Conservation (phyloP, 2,329 filamentous ascomycete genomes). For the Pseudogymnoascus sp. region DNA sequence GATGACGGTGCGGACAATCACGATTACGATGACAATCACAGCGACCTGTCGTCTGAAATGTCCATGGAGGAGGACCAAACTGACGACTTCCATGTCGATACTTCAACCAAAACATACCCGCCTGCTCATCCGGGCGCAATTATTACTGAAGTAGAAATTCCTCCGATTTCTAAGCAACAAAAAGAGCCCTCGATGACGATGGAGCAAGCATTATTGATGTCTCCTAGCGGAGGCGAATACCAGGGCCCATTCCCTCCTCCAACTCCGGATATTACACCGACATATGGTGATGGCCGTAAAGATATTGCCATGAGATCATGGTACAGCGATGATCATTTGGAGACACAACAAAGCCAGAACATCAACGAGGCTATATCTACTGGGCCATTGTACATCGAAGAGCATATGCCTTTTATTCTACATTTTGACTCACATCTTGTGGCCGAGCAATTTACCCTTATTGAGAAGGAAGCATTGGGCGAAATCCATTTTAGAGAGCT, state of each 20-base stretch:
- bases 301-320: not conserved
- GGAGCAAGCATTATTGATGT: conserved; percentile 39
- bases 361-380: not conserved
- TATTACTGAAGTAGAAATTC: conserved; percentile 22
- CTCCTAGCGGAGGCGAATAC: conserved; percentile 29
- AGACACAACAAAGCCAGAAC: conserved; percentile 4
- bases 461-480: conserved; percentile 78
- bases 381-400: not conserved
- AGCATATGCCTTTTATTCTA: conserved; percentile 70
- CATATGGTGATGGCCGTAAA: conserved; percentile 2
- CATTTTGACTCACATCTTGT: conserved; percentile 72
- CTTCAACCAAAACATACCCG: conserved; percentile 29
- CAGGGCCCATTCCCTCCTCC: conserved; percentile 20
- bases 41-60: conserved; percentile 56
- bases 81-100: conserved; percentile 26
- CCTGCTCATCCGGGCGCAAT: conserved; percentile 23
- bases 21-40: conserved; percentile 32
- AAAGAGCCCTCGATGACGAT: conserved; percentile 43
- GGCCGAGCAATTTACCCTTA: conserved; percentile 76
- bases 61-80: conserved; percentile 41
- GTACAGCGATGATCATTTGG: not conserved
- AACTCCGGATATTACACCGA: conserved; percentile 28
- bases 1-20: conserved; percentile 16
- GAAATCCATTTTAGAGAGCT: conserved; percentile 86
- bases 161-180: conserved; percentile 20